A percentile compares a stretch with the other conserved stretches of the same genome.
Evolutionary conservation across 1,284 basidiomycete genomes (phyloP).

Genomic region (Boletus chippewaensis): DNA sequence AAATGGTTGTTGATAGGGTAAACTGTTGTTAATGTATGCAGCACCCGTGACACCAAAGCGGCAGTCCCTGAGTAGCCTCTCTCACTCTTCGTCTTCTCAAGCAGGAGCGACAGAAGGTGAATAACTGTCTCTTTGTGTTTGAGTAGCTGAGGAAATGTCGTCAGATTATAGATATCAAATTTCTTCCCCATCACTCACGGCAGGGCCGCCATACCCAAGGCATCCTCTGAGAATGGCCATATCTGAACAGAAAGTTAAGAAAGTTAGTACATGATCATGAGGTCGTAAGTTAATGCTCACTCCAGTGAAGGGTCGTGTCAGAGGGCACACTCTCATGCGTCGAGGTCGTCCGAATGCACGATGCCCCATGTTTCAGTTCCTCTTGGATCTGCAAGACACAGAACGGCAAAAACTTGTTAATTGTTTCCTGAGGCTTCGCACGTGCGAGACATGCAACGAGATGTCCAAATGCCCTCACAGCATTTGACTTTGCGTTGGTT

Average conservation of each 20-base stretch:
- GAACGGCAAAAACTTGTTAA: conserved; percentile 76
- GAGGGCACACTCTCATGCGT: conserved; percentile 75
- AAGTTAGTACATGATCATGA: conserved; percentile 5
- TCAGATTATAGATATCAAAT: conserved; percentile 1
- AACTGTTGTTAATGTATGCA: conserved; percentile 71
- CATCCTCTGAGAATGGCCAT: conserved; percentile 74
- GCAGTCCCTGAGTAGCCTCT: conserved; percentile 84
- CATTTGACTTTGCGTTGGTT: conserved; percentile 82
- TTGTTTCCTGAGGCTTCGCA: conserved; percentile 70
- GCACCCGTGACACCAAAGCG: conserved; percentile 70
- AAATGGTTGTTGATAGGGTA: conserved; percentile 83
- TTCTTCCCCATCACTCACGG: conserved; percentile 38
- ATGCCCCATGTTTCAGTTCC: conserved; percentile 88
- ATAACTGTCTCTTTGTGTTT: conserved; percentile 66
- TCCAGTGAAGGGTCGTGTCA: conserved; percentile 94
- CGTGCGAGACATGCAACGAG: conserved; percentile 84
- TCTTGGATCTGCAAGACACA: conserved; percentile 78
- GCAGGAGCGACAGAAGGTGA: conserved; percentile 61
- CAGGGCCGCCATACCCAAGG: conserved; percentile 63
- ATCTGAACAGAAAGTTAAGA: conserved; percentile 39
- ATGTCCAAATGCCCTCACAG: conserved; percentile 86
- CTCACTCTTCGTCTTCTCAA: conserved; percentile 82
- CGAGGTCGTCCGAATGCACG: conserved; percentile 86
- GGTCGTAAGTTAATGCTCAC: conserved; percentile 40
- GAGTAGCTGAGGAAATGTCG: conserved; percentile 47